Evolutionary conservation across 768 basidiomycete genomes (phyloP), one percentile per base, ranked within the genome.

Genomic region (Pisolithus microcarpus): DNA sequence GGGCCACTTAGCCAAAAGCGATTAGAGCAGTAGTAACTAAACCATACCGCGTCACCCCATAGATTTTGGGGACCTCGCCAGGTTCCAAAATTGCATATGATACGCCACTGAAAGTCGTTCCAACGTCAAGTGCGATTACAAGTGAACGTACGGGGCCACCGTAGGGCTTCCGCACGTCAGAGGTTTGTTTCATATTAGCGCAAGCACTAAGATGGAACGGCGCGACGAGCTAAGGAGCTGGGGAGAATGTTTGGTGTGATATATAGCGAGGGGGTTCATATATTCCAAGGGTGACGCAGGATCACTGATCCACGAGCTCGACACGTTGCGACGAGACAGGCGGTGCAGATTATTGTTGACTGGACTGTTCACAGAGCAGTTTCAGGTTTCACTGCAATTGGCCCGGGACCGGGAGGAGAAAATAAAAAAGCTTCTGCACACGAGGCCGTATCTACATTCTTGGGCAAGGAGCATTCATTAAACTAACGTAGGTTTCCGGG

Each of bases 51-150:
- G 87, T 89, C 49, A 90, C 85, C 36, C 87, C 85, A 55, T 85
- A 75, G 19, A 90, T 89, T 63, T 87, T 85, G 5, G 87, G 87
- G 15, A 89, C 78, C 62, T 89, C 85, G 7, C 82, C 82, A 10
- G 87, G 87, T 57, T 88, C 85, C 31, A 90, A 78, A 52, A 90
- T 85, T 1, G 87, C 84, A 64, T 90, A 90, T 31, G 87, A 90
- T 2, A 84, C 87, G 15, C 87, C 87, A 59, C 84, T 85, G 61
- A 89, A 89, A 0, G 87, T 90, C 1, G 87, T 90, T 23, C 87
- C 87, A 56, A 90, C 78, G 60, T 90, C 87, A 65, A 90, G 79
- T 5, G 87, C 87, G 58, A 90, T 75, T 55, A 84, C 85, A 49
- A 90, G 77, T 52, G 83, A 78, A 57, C 85, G 76, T 16, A 70